Evolutionary conservation across 1,139 yeast species (phyloP).

Genomic region (Arxiozyma telluris): DNA sequence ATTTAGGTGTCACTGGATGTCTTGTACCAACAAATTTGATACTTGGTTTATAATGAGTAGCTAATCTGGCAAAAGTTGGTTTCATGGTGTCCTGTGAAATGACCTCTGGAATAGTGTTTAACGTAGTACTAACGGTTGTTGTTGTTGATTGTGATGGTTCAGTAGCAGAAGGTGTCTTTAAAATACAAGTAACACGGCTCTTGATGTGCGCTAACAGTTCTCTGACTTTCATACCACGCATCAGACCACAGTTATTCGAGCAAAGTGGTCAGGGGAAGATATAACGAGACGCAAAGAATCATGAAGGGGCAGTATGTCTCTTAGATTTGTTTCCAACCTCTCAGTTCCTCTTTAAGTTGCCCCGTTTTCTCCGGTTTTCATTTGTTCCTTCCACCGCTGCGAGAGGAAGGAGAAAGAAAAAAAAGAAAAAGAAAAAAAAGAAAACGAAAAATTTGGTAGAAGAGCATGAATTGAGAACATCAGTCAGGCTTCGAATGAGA

Average conservation of each 20-base stretch:
- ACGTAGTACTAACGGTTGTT: too few relatives aligned
- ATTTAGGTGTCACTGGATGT: constrained; percentile 19
- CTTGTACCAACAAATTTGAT: constrained; percentile 55
- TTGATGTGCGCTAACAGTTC: not conserved
- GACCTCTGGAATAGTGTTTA: not conserved
- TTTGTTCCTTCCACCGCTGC: not conserved
- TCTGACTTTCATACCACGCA: not conserved
- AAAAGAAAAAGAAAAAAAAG: too few relatives aligned
- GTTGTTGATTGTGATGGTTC: not conserved
- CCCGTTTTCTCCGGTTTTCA: not conserved
- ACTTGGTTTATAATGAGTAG: constrained; percentile 37
- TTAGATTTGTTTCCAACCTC: not conserved
- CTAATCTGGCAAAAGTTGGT: constrained; percentile 26
- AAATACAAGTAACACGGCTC: not conserved
- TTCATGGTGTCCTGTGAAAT: constrained; percentile 27
- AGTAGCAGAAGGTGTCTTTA: not conserved
- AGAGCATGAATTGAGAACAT: too few relatives aligned
- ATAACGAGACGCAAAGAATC: too few relatives aligned
- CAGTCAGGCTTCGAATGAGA: too few relatives aligned
- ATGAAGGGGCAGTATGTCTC: not conserved
- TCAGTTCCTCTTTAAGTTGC: not conserved
- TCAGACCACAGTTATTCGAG: not conserved
- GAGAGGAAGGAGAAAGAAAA: not conserved
- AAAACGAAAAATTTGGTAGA: too few relatives aligned
- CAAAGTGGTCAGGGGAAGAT: not conserved